Evolutionary conservation across 1,139 yeast genomes (phyloP).

Genomic region (Nakaseomyces delphensis): DNA sequence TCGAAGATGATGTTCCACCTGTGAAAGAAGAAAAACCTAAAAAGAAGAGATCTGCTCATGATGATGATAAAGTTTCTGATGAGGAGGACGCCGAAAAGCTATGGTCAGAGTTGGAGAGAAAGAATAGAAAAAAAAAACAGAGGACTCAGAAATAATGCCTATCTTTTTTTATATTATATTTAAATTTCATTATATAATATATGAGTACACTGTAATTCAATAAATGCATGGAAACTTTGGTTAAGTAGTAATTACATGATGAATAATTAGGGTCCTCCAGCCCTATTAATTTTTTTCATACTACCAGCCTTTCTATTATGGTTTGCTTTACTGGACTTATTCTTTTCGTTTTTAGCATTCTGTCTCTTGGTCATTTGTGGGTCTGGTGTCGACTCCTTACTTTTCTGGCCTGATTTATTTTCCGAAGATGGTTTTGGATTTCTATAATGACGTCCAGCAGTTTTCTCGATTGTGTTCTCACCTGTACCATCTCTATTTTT

Average conservation of each 20-base stretch:
- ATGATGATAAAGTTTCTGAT: background rate
- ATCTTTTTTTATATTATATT: slow-evolving; percentile 3
- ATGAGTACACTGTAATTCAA: background rate
- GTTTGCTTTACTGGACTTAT: slow-evolving; percentile 51
- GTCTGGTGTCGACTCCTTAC: slow-evolving; percentile 7
- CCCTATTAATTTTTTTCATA: slow-evolving; percentile 42
- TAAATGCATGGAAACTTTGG: slow-evolving; percentile 5
- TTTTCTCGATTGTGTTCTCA: slow-evolving; percentile 3
- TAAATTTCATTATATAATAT: background rate
- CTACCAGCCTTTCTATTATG: slow-evolving; percentile 58
- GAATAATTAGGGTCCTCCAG: slow-evolving; percentile 3
- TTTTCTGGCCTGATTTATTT: slow-evolving; percentile 7
- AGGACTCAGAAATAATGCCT: background rate
- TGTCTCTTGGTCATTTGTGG: slow-evolving; percentile 27
- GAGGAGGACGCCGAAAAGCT: slow-evolving; percentile 12
- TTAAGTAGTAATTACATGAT: background rate
- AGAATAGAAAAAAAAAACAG: slow-evolving; percentile 3
- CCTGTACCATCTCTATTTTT: slow-evolving; percentile 17
- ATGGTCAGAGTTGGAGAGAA: slow-evolving; percentile 12
- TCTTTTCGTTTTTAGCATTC: slow-evolving; percentile 43
- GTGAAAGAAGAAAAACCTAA: slow-evolving; percentile 6
- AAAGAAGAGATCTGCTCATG: slow-evolving; percentile 8
- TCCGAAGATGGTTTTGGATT: slow-evolving; percentile 14
- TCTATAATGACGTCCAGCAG: slow-evolving; percentile 11
- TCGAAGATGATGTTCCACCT: slow-evolving; percentile 29